Percentiles rank a stretch among this genome's conserved stretches.
Conservation (phyloP, 345 rosid species). For the Arabis alpina region DNA sequence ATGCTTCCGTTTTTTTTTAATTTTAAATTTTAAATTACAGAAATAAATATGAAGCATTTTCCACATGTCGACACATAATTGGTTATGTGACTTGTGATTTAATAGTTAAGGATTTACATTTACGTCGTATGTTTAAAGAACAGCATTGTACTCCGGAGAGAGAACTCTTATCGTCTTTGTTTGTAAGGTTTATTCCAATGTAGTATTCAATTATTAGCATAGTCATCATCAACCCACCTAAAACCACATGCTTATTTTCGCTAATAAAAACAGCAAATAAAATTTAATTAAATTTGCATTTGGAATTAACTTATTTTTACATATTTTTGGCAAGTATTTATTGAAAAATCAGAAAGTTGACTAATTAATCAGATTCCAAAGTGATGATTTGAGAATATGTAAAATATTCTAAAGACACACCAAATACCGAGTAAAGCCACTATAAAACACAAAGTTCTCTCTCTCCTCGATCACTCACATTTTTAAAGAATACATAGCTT, state of each 20-base stretch:
- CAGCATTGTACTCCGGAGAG: no score
- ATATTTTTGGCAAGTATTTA: not conserved
- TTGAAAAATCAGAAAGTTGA: not conserved
- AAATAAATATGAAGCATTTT: no score
- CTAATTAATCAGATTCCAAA: not conserved
- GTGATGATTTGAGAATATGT: not conserved
- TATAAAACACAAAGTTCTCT: slow-evolving; percentile 23
- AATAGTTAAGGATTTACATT: no score
- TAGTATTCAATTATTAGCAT: no score
- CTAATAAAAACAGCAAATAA: not conserved
- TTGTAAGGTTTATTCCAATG: no score
- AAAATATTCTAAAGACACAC: not conserved
- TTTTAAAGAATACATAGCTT: not conserved
- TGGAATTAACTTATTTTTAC: not conserved
- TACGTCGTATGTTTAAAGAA: no score
- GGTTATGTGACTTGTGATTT: no score
- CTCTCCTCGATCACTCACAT: not conserved
- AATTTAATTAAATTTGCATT: not conserved
- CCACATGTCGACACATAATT: no score
- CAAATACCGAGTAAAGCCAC: slow-evolving; percentile 39
- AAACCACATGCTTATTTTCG: slow-evolving; percentile 19
- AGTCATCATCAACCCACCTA: not conserved
- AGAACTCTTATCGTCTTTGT: no score
- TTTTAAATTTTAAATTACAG: no score
- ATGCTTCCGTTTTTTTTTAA: no score